Conservation (phyloP, 2,329 filamentous ascomycete species). For the Endoconidiophora polonica region DNA sequence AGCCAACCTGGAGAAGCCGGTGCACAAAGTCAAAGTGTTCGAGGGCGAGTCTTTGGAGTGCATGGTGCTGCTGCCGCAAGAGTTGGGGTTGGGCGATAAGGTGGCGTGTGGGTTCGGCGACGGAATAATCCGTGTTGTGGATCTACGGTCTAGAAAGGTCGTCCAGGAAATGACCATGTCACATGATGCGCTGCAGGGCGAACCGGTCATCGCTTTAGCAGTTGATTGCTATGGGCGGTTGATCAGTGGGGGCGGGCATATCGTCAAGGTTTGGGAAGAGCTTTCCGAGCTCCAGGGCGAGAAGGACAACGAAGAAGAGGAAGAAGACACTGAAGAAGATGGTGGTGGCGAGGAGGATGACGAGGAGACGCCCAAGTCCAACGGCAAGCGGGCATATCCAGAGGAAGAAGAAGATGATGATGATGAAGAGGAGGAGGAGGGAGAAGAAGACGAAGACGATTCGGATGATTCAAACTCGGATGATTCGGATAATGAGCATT, state of each 20-base stretch:
- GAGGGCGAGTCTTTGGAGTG: slow-evolving; percentile 54
- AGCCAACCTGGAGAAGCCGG: slow-evolving; percentile 58
- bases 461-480: slow-evolving; percentile 19
- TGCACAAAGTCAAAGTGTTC: slow-evolving; percentile 11
- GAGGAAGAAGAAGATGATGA: slow-evolving; percentile 28
- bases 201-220: slow-evolving; percentile 51
- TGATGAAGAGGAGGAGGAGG: slow-evolving; percentile 25
- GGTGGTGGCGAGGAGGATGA: slow-evolving; percentile 20
- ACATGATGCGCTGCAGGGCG: slow-evolving; percentile 73
- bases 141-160: slow-evolving; percentile 39
- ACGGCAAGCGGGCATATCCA: slow-evolving; percentile 1
- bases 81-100: slow-evolving; percentile 45
- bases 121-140: slow-evolving; percentile 60
- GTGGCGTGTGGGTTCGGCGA: slow-evolving; percentile 70
- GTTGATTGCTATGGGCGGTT: slow-evolving; percentile 77
- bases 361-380: slow-evolving; percentile 10
- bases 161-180: slow-evolving; percentile 40
- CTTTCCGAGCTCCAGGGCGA: slow-evolving; percentile 36
- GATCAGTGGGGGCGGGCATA: slow-evolving; percentile 73
- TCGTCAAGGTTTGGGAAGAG: slow-evolving; percentile 88
- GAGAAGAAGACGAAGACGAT: slow-evolving; percentile 29
- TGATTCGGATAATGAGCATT: slow-evolving; percentile 1
- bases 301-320: slow-evolving; percentile 30
- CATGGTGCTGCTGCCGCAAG: slow-evolving; percentile 6
- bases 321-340: slow-evolving; percentile 28